Conservation (phyloP, 768 basidiomycete species). For the Pisolithus microcarpus region DNA sequence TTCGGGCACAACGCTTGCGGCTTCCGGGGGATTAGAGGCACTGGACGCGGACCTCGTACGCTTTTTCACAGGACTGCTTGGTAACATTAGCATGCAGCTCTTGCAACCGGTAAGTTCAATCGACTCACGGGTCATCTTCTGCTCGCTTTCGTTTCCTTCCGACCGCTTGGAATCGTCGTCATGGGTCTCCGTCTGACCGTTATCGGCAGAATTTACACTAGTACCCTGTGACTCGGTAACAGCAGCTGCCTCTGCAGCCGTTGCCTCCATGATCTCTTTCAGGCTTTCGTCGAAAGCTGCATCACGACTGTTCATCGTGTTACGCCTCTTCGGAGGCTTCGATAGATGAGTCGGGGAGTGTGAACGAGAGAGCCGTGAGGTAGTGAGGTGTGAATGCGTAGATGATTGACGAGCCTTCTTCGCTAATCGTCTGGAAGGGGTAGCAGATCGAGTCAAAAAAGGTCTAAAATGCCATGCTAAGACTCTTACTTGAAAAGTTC, state of each 20-base stretch:
- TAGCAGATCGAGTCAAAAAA: slow-evolving; percentile 11
- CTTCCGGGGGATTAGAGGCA: slow-evolving; percentile 50
- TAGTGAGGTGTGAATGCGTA: slow-evolving; percentile 51
- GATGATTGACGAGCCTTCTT: slow-evolving; percentile 60
- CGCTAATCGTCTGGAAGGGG: slow-evolving; percentile 47
- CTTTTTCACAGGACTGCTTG: slow-evolving; percentile 49
- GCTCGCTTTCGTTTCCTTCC: slow-evolving; percentile 71
- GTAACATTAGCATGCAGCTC: slow-evolving; percentile 7
- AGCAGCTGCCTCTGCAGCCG: slow-evolving; percentile 63
- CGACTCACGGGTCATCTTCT: slow-evolving; percentile 64
- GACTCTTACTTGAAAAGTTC: slow-evolving; percentile 72
- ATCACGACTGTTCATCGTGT: slow-evolving; percentile 97
- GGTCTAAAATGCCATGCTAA: slow-evolving; percentile 10
- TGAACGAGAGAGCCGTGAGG: slow-evolving; percentile 63
- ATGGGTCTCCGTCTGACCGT: slow-evolving; percentile 36
- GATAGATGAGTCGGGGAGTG: slow-evolving; percentile 59
- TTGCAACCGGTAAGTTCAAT: not conserved
- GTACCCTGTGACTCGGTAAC: slow-evolving; percentile 35
- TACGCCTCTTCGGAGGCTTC: slow-evolving; percentile 77
- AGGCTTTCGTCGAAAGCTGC: slow-evolving; percentile 87
- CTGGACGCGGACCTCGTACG: slow-evolving; percentile 72
- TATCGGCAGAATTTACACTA: slow-evolving; percentile 30
- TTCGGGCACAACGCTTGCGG: slow-evolving; percentile 31
- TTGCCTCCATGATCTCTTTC: slow-evolving; percentile 68
- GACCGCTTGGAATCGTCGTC: slow-evolving; percentile 45